Evolutionary conservation across 2,329 filamentous ascomycete species (phyloP), one percentile per base, ranked within the genome.

Genomic region (Pseudogymnoascus sp.): DNA sequence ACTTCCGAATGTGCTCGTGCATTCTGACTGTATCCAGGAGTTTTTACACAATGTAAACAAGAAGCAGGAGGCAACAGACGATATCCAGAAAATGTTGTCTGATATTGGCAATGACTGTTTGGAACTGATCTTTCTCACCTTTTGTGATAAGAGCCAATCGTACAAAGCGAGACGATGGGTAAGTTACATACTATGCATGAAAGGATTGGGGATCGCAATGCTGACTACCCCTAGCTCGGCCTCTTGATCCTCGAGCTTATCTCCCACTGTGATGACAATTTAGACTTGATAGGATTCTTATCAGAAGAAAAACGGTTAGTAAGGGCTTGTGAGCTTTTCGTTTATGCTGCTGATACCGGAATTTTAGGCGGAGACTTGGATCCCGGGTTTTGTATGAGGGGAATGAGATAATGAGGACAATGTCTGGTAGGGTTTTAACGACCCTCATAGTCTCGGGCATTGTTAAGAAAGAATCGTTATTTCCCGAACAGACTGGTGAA

Each of bases 91-190:
- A 8, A 25, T 14, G 18, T 12, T 58, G 57, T 38, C 22, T 39
- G 57, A 58, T 37, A 14, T 37, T 18, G 11, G 57, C 37, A 37
- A 58, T 25, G 57, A 39, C 11, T 58, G 57, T 18, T 25, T 58
- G 34, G 34, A 37, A 25, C 18, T 38, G 38, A 25, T 58, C 4
- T 58, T 34, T 6, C 18, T 11, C 32, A 25, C 34, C 7, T 58
- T 58, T 32, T 58, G 57, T 30, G 18, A 58, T 58, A 58, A 28
- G 20, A 16, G 34, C n/a, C 32, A 58, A 58, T 25, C 34, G 11
- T 58, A 38, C 34, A 28, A 32, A 20, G 38, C 20, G 20, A 58
- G 37, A 39, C 12, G 57, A 58, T 58, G 57, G 57, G 57, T 58
- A 54, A 32, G 30, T 54, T 34, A 6, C 28, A 20, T n/a, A 18